Base-by-base conservation (phyloP, 2,329 filamentous ascomycete genomes). In the Alternaria sp. region DNA sequence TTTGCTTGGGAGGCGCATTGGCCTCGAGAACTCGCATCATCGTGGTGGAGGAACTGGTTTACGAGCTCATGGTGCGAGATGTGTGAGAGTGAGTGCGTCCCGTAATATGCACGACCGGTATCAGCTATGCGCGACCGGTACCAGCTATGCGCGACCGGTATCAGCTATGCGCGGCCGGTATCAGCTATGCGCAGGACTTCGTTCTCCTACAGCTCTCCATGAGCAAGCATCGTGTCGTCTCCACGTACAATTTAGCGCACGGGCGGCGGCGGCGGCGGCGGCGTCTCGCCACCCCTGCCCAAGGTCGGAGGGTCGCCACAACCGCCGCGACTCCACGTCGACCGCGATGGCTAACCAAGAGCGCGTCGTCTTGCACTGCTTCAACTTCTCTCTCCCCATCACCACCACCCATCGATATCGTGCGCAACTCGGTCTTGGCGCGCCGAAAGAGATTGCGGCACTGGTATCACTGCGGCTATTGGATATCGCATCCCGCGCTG, bases 1-100 rank as follows among this genome's bases (percentile, higher is more conserved):
- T 96, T 85, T 99, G 95, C 84, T 96, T 95, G 75, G 93, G 92
- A 70, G 95, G 95, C 73, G 92, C 91, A 79, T 90, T 85, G 70
- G 85, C 84, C 77, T 87, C 85, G 70, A 88, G 84, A 71, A 87
- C 86, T 31, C 79, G 81, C 68, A 84, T 79, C 72, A 83, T 83
- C 45, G 64, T 76, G 55, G 50, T 44, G 36, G 56, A 36, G 50
- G 23, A 44, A n/a, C 37, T 13, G 17, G 58, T 46, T 51, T 69
- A 74, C 49, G 58, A 48, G 49, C 55, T 58, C 71, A 72, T 71
- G 57, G 56, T 48, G 51, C 50, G 33, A 33, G 33, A 17, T 56
- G 37, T 26, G 34, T 39, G 51, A 49, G 31, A 13, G 39, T 52
- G 31, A 13, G 39, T 52, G 49, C 33, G 42, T 36, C 39, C 37